Base-by-base conservation (phyloP, 306 rosid genomes). In the Vigna hirtella region DNA sequence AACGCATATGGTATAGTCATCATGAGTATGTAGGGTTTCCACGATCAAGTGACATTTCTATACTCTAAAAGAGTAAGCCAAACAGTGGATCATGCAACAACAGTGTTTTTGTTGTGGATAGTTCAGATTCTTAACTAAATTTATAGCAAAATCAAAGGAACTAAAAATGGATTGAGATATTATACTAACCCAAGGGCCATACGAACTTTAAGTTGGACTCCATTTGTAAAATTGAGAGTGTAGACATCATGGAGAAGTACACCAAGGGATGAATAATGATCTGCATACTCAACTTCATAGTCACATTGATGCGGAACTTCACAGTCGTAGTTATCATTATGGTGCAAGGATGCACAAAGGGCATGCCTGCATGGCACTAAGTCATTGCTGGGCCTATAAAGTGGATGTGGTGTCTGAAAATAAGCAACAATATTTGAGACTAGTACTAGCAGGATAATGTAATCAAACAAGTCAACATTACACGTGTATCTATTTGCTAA, bases 371-470 rank as follows among this genome's bases (percentile, higher is more conserved):
- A 90, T 1, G 84, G 66, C 48, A 94, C 96, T 22, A 89, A 79
- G 82, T 92, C 96, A 24, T 88, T 87, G 89, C 87, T 89, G 10
- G 96, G 98, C 66, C 58, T 75, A 71, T 94, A 94, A 59, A 83
- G 92, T 0, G 97, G 97, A 86, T 94, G 98, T 4, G 93, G 96
- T 26, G 97, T 82, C 98, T 94, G 91, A 83, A 77, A 80, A 61
- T 20, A 72, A 79, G 77, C 58, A 76, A 77, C 26, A 79, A 30
- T n/a, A 59, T 50, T 49, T 12, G 70, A 57, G 38, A 22, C 38
- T 57, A 56, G 22, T 36, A 42, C 13, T 40, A 9, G 11, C 15
- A 68, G 10, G 59, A 81, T 9, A 2, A 49, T 49, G 22, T 50
- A 3, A 74, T 74, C 77, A 75, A 67, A 58, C 38, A 70, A 24